Evolutionary conservation across 768 basidiomycete genomes (phyloP), one percentile per base, ranked within the genome.

Genomic region (Leccinellum albellum): DNA sequence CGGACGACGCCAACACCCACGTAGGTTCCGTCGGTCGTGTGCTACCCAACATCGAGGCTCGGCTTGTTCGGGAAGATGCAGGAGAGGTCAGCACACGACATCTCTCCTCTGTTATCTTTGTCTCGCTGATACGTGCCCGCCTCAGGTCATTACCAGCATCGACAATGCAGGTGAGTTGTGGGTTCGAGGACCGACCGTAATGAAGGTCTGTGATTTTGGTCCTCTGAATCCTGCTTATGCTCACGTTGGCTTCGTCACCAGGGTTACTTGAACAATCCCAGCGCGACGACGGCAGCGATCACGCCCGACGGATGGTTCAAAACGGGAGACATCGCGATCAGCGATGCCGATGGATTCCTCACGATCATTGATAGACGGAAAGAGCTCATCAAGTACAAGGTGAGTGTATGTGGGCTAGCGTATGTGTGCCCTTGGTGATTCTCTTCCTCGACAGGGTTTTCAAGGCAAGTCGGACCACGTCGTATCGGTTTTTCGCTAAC

Each of bases 261-360:
- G 85, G 90, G 92, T 10, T 94, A 94, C 64, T 71, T 88, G 59
- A 85, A 85, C 62, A 91, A 94, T 58, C 73, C 76, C 3, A 73
- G 75, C 29, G 91, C 92, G 4, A 95, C 91, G 2, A 73, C 75
- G 23, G 79, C 84, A 14, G 72, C 85, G 6, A 86, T 95, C 61
- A 89, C 87, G 0, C 70, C 71, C 0, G 87, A 91, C 50, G 80
- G 83, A 3, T 97, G 91, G 91, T 86, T 93, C 75, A 91, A 88
- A 78, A 94, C 93, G 0, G 92, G 94, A 1, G 94, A 96, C 68
- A 82, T 95, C 50, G 88, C 82, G 2, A 68, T 79, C 17, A 73
- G 82, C 13, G 88, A 92, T 58, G 56, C 70, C 3, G 84, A 91
- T 1, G 93, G 91, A 0, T 89, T 78, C 66, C 90, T 85, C 67